A percentile compares a stretch with the other conserved stretches of the same genome.
Conservation (phyloP, 1,139 yeast genomes). For the Taiozyma sp. region DNA sequence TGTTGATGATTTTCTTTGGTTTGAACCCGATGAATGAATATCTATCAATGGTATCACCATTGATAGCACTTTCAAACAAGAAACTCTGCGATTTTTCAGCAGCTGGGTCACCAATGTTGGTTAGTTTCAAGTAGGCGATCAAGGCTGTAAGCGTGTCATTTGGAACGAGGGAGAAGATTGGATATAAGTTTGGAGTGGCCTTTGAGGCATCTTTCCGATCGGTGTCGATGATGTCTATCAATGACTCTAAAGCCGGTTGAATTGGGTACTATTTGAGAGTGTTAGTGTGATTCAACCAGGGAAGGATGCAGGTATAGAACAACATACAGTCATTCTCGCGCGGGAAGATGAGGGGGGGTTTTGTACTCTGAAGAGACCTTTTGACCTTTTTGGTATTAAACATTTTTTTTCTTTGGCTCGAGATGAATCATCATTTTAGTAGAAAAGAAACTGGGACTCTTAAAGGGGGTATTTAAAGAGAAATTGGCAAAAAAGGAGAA, state of each 20-base stretch:
- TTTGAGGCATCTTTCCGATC: conserved; percentile 28
- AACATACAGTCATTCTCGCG: no score
- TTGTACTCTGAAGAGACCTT: no score
- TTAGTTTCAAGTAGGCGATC: conserved; percentile 80
- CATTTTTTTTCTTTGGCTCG: not conserved
- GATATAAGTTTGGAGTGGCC: conserved; percentile 58
- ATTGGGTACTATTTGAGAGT: conserved; percentile 24
- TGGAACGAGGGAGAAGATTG: conserved; percentile 70
- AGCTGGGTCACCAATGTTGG: conserved; percentile 56
- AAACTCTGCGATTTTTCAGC: conserved; percentile 61
- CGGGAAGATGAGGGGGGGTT: no score
- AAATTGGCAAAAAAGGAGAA: no score
- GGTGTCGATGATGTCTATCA: conserved; percentile 39
- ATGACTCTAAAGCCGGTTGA: conserved; percentile 59
- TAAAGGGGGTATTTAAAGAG: no score
- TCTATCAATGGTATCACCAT: conserved; percentile 86
- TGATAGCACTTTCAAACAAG: conserved; percentile 80
- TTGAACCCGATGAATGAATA: conserved; percentile 86
- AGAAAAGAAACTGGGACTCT: not conserved
- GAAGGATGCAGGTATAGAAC: no score
- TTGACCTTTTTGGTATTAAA: no score
- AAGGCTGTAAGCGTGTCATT: conserved; percentile 85
- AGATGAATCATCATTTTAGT: not conserved
- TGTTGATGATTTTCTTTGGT: conserved; percentile 76
- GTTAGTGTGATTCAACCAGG: not conserved